Base-by-base conservation (phyloP, 1,284 basidiomycete genomes). In the Xanthoconium separans region DNA sequence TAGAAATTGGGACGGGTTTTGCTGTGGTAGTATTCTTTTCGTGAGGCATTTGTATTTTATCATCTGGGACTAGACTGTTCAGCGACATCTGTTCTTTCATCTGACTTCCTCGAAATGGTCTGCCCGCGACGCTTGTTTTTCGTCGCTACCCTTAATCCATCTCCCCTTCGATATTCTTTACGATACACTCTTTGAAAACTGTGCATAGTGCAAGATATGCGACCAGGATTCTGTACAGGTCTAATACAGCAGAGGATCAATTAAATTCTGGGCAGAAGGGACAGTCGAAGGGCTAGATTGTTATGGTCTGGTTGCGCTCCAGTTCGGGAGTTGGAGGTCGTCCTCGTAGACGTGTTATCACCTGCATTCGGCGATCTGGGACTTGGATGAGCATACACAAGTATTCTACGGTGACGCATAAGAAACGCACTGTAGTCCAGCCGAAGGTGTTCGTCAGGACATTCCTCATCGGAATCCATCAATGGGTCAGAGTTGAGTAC, bases 391-490 rank as follows among this genome's bases (percentile, higher is more conserved):
- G 54, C 18, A 49, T 42, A 30, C 24, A 46, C 10, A 30, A 44
- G 34, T 34, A 36, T 15, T 36, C 27, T 7, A 34, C 20, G 33
- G n/a, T 27, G 29, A 34, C 65, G 16, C 15, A 18, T n/a, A 40
- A 53, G 37, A 39, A 27, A 48, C 68, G 40, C 80, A 87, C 87
- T 75, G 63, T 87, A 88, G 60, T 90, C 87, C 39, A 79, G 63
- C 24, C 80, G 76, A 56, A 79, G 73, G 59, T 86, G 78, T 57
- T 86, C 81, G 58, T 89, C 85, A 20, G 74, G 73, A 52, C 73
- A 75, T 61, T 91, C 88, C 40, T 86, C 84, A 61, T 90, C 88
- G 16, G 87, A 90, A 70, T 89, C 86, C 16, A 74, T 72, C 30
- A 90, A 73, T 15, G 87, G 83, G 63, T 91, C 86, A 48, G 76